phyloP scores from a whole-genome alignment of 1,139 yeast genomes.

The Yamadazyma friedrichii region DNA sequence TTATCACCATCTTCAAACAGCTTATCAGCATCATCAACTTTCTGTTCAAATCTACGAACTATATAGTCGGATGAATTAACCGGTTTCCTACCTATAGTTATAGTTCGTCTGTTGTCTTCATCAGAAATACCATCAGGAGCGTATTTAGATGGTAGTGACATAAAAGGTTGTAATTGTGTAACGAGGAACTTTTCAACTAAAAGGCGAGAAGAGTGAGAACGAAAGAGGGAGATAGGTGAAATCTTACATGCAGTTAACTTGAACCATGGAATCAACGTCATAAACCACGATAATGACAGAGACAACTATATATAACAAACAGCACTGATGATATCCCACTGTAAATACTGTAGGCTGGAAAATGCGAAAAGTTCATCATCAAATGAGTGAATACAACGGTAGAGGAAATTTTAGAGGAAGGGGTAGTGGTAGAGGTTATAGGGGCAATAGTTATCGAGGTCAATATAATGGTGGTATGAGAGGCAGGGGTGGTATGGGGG shows the following conservation, averaged over 20 bases:
- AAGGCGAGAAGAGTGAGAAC: too few relatives aligned
- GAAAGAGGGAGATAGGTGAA: too few relatives aligned
- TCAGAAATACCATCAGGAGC: conserved; percentile 40
- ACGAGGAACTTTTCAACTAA: background rate
- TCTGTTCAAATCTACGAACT: conserved; percentile 30
- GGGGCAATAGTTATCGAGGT: conserved; percentile 13
- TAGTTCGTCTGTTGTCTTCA: conserved; percentile 25
- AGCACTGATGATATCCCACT: too few relatives aligned
- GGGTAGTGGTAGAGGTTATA: conserved; percentile 11
- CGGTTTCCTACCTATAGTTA: conserved; percentile 32
- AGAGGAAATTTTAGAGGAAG: conserved; percentile 6
- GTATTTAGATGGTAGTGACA: conserved; percentile 42
- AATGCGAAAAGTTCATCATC: background rate
- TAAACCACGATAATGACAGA: too few relatives aligned
- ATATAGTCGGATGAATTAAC: conserved; percentile 24
- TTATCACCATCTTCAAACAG: conserved; percentile 14
- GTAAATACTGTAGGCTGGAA: too few relatives aligned
- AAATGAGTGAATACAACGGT: conserved; percentile 7
- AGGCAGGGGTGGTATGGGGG: conserved; percentile 24
- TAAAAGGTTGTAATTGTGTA: background rate
- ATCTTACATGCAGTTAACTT: too few relatives aligned
- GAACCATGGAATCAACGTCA: too few relatives aligned
- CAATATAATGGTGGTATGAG: conserved; percentile 17
- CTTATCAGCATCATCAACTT: conserved; percentile 28
- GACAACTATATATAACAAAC: too few relatives aligned